phyloP scores from a whole-genome alignment of 805 yeast species.

The Vanderwaltozyma verrucispora region DNA sequence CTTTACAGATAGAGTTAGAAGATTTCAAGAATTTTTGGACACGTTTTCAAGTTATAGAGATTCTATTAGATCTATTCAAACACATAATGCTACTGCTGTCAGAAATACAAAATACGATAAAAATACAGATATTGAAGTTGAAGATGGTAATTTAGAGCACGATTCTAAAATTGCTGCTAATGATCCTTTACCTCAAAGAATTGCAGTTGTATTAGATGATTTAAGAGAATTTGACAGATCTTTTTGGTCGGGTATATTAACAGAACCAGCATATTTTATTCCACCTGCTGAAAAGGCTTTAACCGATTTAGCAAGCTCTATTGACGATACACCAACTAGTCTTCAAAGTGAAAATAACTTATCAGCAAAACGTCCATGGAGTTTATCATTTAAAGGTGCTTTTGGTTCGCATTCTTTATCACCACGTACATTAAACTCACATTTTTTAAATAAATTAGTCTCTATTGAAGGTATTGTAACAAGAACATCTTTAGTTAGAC shows the following conservation, averaged over 20 bases:
- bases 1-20: slow-evolving; percentile 75
- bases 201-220: slow-evolving; percentile 75
- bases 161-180: slow-evolving; percentile 1
- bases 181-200: slow-evolving; percentile 32
- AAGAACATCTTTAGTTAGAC: slow-evolving; percentile 84
- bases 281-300: slow-evolving; percentile 88
- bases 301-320: slow-evolving; percentile 63
- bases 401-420: slow-evolving; percentile 82
- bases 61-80: slow-evolving; percentile 62
- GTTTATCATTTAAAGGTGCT: slow-evolving; percentile 78
- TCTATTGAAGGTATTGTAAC: slow-evolving; percentile 95
- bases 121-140: slow-evolving; percentile 7
- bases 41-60: slow-evolving; percentile 57
- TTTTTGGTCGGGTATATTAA: slow-evolving; percentile 66
- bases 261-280: slow-evolving; percentile 69
- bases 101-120: slow-evolving; percentile 4
- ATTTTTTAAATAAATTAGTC: slow-evolving; percentile 67
- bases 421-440: slow-evolving; percentile 77
- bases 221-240: slow-evolving; percentile 71
- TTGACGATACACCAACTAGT: slow-evolving; percentile 26
- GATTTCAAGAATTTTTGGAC: slow-evolving; percentile 79
- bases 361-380: slow-evolving; percentile 39
- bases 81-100: slow-evolving; percentile 41
- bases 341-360: slow-evolving; percentile 39
- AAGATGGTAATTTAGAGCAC: slow-evolving; percentile 6